A percentile compares a stretch with the other conserved stretches of the same genome.
phyloP scores from a whole-genome alignment of 352 stramenopile species.

The Achlya hypogyna region DNA sequence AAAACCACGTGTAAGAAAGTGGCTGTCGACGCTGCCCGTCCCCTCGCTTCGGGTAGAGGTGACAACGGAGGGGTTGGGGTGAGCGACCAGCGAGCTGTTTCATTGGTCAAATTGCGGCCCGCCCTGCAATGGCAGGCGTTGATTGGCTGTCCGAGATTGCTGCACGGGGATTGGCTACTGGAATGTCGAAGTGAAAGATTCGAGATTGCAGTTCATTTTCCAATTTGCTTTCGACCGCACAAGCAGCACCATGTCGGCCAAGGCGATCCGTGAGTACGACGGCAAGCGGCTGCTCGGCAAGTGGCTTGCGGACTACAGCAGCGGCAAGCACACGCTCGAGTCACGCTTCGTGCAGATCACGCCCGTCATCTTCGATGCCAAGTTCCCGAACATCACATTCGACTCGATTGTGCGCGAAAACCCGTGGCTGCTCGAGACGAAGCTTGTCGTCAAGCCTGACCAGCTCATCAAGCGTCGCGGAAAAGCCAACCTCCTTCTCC shows the following conservation, averaged over 20 bases:
- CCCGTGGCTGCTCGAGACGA: conserved; percentile 73
- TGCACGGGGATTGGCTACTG: neutral
- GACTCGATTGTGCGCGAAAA: conserved; percentile 53
- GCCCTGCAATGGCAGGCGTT: neutral
- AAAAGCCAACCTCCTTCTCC: conserved; percentile 91
- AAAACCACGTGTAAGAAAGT: too few relatives aligned
- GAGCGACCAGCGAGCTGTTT: too few relatives aligned
- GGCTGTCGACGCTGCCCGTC: too few relatives aligned
- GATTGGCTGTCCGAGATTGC: conserved; percentile 8
- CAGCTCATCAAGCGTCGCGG: conserved; percentile 96
- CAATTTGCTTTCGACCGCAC: conserved; percentile 7
- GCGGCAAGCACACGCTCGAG: conserved; percentile 69
- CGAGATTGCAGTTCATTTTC: conserved; percentile 9
- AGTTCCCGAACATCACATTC: conserved; percentile 39
- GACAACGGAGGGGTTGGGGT: too few relatives aligned
- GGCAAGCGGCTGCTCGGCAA: conserved; percentile 89
- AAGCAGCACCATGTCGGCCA: conserved; percentile 83
- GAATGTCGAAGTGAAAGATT: neutral
- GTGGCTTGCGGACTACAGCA: conserved; percentile 46
- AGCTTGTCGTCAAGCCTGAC: conserved; percentile 96
- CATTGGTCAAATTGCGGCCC: conserved; percentile 19
- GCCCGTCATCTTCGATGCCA: conserved; percentile 49
- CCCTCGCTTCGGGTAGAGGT: too few relatives aligned
- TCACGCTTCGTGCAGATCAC: conserved; percentile 67
- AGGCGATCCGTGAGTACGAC: conserved; percentile 93